These are phyloP conservation scores for Pseudisothecium myosuroides DNA, from an alignment of 225 moss, liverwort and hornwort genomes.

Conservation along the genomic window DNA sequence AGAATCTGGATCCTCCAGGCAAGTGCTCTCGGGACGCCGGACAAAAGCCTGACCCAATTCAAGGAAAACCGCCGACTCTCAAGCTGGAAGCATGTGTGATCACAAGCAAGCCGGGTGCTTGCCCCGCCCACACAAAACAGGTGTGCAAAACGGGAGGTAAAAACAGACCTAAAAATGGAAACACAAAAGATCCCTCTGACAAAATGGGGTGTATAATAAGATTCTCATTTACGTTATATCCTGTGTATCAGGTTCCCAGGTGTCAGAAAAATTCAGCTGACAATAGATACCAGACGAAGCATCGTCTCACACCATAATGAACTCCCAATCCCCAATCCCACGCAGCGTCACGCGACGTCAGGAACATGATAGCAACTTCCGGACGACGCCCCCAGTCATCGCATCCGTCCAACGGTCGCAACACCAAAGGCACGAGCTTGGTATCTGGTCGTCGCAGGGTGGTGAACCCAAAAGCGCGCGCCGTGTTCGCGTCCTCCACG, in stretches of 20 bases:
- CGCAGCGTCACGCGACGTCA: neutral
- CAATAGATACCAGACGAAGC: neutral
- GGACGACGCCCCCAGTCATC: accelerated
- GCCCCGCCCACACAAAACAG: neutral
- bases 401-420: neutral
- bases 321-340: too few species aligned
- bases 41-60: neutral
- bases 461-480: neutral
- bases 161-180: neutral
- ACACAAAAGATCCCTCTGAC: neutral
- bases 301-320: neutral
- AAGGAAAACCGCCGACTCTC: neutral
- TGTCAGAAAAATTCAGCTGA: neutral
- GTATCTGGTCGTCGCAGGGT: neutral
- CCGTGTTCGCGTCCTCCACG: neutral
- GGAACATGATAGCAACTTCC: accelerated
- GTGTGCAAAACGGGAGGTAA: neutral
- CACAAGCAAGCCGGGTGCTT: neutral
- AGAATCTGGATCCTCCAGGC: neutral
- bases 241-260: neutral
- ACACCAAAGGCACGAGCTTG: neutral
- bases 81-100: neutral
- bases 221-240: neutral
- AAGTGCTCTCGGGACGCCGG: neutral
- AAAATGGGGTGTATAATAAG: neutral